Base-by-base conservation (phyloP, 2,329 filamentous ascomycete species). In the Penicillium sp. region DNA sequence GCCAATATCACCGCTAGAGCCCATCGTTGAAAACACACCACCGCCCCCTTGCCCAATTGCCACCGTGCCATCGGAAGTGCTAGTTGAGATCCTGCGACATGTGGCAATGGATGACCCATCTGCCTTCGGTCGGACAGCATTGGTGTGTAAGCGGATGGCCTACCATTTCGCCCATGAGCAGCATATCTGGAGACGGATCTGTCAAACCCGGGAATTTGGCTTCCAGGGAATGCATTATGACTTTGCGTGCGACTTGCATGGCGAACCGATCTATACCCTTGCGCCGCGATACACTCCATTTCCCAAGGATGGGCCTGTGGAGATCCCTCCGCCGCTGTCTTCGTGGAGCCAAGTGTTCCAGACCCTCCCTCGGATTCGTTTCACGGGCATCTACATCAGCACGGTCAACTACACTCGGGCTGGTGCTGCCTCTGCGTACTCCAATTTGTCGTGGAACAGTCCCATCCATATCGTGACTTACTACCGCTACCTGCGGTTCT, bases 381-480 rank as follows among this genome's bases (percentile, higher is more conserved):
- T 95, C 75, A 93, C 93, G 62, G 93, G 93, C 24, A 86, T 88
- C 70, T 98, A 98, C 72, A 97, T 98, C 69, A 88, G 83, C 68
- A 97, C 91, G 0, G 89, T 95, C 52, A 97, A 97, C 72, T 98
- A 98, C 71, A 82, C 88, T 43, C 86, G 93, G 22, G 75, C 88
- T 0, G 93, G 93, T 29, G 85, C 85, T 52, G 77, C 83, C 10
- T 83, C 82, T 3, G 77, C 80, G 19, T 66, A 67, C 53, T 84
- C 83, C 56, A 83, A 82, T 48, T 72, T 85, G 17, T 84, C 86
- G 1, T 95, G 90, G 88, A 76, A 75, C 61, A 84, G 80, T 22
- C 90, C 90, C 8, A 85, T 97, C 32, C 89, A 95, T 66, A 94
- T 97, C 51, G 89, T 98, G 43, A 98, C 93, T 0, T 98, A 97